A percentile compares a stretch with the other conserved stretches of the same genome.
Conservation (phyloP, 2,329 filamentous ascomycete species). For the Exophiala xenobiotica region DNA sequence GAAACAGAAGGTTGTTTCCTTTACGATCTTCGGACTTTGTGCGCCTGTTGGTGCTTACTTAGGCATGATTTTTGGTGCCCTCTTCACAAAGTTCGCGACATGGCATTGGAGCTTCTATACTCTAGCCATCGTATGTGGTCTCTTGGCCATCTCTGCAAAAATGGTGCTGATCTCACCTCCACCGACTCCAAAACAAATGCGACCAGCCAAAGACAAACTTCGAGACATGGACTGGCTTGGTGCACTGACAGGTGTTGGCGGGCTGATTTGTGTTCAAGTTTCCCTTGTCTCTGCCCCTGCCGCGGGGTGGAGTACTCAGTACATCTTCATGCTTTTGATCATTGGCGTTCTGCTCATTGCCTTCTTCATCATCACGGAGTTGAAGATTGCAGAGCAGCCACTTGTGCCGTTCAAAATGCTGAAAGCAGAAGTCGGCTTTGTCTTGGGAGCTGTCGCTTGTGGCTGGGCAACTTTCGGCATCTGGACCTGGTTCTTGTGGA, state of each 20-base stretch:
- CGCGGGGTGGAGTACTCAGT: slow-evolving; percentile 55
- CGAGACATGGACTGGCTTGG: slow-evolving; percentile 37
- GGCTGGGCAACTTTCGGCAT: slow-evolving; percentile 55
- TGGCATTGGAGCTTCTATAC: slow-evolving; percentile 50
- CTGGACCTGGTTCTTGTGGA: slow-evolving; percentile 42
- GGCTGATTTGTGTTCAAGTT: slow-evolving; percentile 61
- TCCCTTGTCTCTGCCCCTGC: slow-evolving; percentile 61
- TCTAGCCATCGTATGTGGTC: slow-evolving; percentile 38
- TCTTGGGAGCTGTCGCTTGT: slow-evolving; percentile 53
- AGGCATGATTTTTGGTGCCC: slow-evolving; percentile 32
- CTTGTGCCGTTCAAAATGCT: slow-evolving; percentile 49
- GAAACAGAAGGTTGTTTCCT: slow-evolving; percentile 56
- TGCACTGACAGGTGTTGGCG: slow-evolving; percentile 47
- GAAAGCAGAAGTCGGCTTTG: slow-evolving; percentile 52
- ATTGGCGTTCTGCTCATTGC: slow-evolving; percentile 48
- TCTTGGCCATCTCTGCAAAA: slow-evolving; percentile 35
- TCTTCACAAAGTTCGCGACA: slow-evolving; percentile 36
- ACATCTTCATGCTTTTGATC: slow-evolving; percentile 51
- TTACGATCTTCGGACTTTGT: slow-evolving; percentile 47
- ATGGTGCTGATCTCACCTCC: slow-evolving; percentile 39
- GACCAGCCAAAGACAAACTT: slow-evolving; percentile 32
- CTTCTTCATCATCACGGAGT: slow-evolving; percentile 49
- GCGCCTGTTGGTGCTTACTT: slow-evolving; percentile 45
- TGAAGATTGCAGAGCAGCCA: slow-evolving; percentile 42
- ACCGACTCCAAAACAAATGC: slow-evolving; percentile 27